Base-by-base conservation (phyloP, 2,329 filamentous ascomycete species). In the Colletotrichum sp. region DNA sequence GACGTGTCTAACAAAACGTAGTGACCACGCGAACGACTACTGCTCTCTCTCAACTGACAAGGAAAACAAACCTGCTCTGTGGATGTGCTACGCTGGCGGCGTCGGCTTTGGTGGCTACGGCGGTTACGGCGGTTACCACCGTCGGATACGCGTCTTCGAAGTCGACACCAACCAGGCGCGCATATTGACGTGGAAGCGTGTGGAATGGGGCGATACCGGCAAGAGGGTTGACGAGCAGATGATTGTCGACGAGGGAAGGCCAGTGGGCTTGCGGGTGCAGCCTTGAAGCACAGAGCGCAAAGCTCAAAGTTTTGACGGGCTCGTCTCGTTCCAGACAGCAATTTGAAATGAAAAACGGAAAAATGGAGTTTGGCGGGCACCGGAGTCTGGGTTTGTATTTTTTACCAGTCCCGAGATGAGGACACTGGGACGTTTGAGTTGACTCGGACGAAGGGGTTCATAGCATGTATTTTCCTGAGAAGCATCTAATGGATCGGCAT, bases 81-180 rank as follows among this genome's bases (percentile, higher is more conserved):
- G 97, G 97, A 98, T 99, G 96, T 99, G 97, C 87, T 98, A 98
- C 84, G 96, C 93, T 10, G 97, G 97, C 36, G 97, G 94, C 30
- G 92, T 93, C 32, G 97, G 97, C 2, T 98, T 99, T 80, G 97
- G 97, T 71, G 97, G 97, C 0, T 99, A 99, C 82, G 97, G 94
- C 24, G 96, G 96, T 7, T 98, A 98, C 82, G 93, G 93, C 56
- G 94, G 94, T 5, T 98, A 94, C 82, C 90, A 96, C 80, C 94
- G 97, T 30, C 92, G 96, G 34, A 90, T 98, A 69, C 91, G 97
- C 63, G 90, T 99, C 58, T 99, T 97, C 82, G 96, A 98, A 79
- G 92, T 99, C 66, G 96, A 99, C 83, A 95, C 96, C 85, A 98
- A 98, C 81, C 92, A 95, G 75, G 96, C 94, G 9, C 91, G 95